Evolutionary conservation across 2,329 filamentous ascomycete genomes (phyloP).

Genomic region (Phialocephala subalpina): DNA sequence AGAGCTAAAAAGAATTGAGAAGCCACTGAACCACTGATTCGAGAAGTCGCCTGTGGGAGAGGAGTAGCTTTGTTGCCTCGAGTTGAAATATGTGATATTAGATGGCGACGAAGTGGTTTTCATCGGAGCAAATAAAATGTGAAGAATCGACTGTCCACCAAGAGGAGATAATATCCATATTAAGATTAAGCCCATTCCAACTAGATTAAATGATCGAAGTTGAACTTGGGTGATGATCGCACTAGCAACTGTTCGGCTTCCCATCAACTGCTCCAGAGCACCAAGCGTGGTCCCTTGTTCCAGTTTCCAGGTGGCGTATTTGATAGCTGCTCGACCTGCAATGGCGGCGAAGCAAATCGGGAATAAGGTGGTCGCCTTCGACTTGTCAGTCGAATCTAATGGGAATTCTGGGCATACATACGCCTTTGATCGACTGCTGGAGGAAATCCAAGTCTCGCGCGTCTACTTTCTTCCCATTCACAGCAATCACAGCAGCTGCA

Average conservation of each 20-base stretch:
- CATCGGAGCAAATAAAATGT: slow-evolving; percentile 31
- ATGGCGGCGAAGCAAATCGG: slow-evolving; percentile 44
- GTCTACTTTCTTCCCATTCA: slow-evolving; percentile 30
- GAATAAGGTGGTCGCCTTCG: slow-evolving; percentile 40
- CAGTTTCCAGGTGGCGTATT: slow-evolving; percentile 40
- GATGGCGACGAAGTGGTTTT: slow-evolving; percentile 24
- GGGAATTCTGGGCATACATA: slow-evolving; percentile 14
- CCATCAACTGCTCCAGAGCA: slow-evolving; percentile 43
- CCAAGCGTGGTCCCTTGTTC: slow-evolving; percentile 40
- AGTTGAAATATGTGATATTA: slow-evolving; percentile 34
- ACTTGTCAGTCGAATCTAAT: background rate
- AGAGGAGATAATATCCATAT: slow-evolving; percentile 45
- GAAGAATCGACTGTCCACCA: slow-evolving; percentile 43
- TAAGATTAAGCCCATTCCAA: slow-evolving; percentile 38
- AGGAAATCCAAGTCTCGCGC: slow-evolving; percentile 25
- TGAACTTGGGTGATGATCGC: slow-evolving; percentile 40
- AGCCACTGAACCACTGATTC: slow-evolving; percentile 29
- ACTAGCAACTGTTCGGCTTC: slow-evolving; percentile 43
- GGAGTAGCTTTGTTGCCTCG: slow-evolving; percentile 34
- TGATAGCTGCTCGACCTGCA: slow-evolving; percentile 38
- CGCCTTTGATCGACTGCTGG: slow-evolving; percentile 33
- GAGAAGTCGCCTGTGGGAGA: slow-evolving; percentile 24
- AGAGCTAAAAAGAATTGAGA: slow-evolving; percentile 34
- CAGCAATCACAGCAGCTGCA: slow-evolving; percentile 27
- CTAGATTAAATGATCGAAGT: slow-evolving; percentile 39